These are phyloP conservation scores for Sclerotinia nivalis DNA, from an alignment of 2,329 filamentous ascomycete species.

Conservation along the genomic window DNA sequence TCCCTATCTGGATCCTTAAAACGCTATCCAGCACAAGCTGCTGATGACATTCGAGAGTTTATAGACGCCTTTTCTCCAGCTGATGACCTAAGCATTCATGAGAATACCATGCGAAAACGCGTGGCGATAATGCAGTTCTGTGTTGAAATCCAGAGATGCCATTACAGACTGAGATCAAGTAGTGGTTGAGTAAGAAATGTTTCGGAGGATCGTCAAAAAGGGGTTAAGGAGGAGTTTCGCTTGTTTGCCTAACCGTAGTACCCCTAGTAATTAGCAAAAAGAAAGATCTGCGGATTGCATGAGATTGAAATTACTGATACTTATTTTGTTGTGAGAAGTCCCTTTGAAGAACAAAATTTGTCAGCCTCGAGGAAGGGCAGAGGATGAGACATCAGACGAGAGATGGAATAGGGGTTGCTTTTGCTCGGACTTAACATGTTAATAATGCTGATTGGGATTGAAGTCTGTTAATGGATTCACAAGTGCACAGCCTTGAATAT, in stretches of 20 bases:
- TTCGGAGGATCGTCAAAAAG: not conserved
- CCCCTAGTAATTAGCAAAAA: not conserved
- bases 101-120: not conserved
- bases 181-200: not conserved
- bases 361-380: not conserved
- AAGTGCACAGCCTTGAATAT: not conserved
- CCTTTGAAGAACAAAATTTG: not conserved
- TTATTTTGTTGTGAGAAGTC: not conserved
- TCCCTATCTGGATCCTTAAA: no score
- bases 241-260: not conserved
- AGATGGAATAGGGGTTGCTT: not conserved
- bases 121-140: not conserved
- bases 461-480: not conserved
- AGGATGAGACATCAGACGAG: not conserved
- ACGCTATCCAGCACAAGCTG: fast-evolving
- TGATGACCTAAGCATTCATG: not conserved
- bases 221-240: not conserved
- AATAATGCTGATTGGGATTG: not conserved
- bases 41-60: not conserved
- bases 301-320: not conserved
- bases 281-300: not conserved
- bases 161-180: fast-evolving
- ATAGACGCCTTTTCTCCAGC: not conserved
- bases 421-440: not conserved
- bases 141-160: not conserved